These are phyloP conservation scores for Penicillium verhagenii DNA, from an alignment of 495 filamentous ascomycete species.

Conservation along the genomic window DNA sequence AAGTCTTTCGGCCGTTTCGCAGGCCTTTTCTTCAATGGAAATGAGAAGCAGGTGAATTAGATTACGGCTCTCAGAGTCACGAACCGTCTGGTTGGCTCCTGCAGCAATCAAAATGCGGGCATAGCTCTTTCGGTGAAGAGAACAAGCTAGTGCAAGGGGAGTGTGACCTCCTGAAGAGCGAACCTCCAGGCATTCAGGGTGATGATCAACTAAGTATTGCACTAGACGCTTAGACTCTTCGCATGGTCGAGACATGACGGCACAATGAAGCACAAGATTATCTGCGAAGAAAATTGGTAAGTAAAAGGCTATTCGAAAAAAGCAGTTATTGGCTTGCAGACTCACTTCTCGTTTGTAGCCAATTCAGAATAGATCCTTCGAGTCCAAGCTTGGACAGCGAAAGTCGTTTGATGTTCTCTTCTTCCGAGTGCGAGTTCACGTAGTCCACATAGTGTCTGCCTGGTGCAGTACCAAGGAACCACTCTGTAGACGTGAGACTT, in stretches of 20 bases:
- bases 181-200: conserved; percentile 56
- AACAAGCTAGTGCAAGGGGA: conserved; percentile 59
- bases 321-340: background rate
- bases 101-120: conserved; percentile 60
- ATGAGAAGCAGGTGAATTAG: conserved; percentile 56
- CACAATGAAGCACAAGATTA: conserved; percentile 65
- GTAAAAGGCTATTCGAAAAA: background rate
- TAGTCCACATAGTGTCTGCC: conserved; percentile 62
- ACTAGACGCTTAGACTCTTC: conserved; percentile 52
- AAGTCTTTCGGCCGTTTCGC: conserved; percentile 28
- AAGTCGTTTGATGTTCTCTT: conserved; percentile 56
- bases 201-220: conserved; percentile 57
- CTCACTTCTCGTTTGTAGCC: conserved; percentile 56
- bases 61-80: conserved; percentile 54
- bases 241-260: conserved; percentile 47
- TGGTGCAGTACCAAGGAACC: conserved; percentile 67
- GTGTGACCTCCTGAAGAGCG: conserved; percentile 56
- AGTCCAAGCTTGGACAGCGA: conserved; percentile 53
- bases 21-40: background rate
- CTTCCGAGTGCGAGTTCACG: conserved; percentile 52
- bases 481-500: conserved; percentile 61
- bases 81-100: conserved; percentile 62
- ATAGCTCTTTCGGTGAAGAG: conserved; percentile 45
- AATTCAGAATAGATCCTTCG: conserved; percentile 56
- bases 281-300: conserved; percentile 30